Evolutionary conservation across 371 early-diverging fungal species (phyloP), one percentile per base, ranked within the genome.

Genomic region (Caulochytrium protostelioides): DNA sequence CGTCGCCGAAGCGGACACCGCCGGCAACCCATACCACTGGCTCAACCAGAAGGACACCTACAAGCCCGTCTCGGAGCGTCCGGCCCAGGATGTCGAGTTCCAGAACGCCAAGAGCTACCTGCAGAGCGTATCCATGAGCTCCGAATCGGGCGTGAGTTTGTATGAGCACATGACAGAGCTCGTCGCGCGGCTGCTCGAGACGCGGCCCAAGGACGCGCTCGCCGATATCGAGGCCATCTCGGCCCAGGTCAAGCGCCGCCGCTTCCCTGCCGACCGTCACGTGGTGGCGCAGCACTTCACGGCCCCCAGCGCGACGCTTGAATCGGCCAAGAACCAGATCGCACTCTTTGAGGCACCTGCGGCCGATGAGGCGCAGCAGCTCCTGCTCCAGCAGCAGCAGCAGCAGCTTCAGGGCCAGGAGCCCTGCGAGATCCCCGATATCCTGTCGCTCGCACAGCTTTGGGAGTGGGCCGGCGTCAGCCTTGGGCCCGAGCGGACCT

Each of bases 391-490:
- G 39, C 31, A 9, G 19, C 23, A 30, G 34, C 23, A n/a, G 41
- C 35, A 14, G 37, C 22, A 6, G 30, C 43, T n/a, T 35, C 13
- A 13, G 39, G 4, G 22, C 30, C 27, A 16, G 38, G 46, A 38
- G 8, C 14, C 27, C 1, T 66, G 61, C 22, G 65, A 65, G 33
- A 48, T 66, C n/a, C 68, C 68, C 0, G 68, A 67, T 38, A 55
- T 67, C 14, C 40, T 65, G 47, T 59, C 58, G 20, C 42, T 60
- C 1, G 33, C 54, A 1, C 40, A 50, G 20, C 41, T 65, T 9
- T 67, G 62, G 53, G 62, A 67, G 39, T 63, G 63, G 66, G 62
- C 63, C 5, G 66, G 66, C 6, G 59, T 61, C 14, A 50, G 58
- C 1, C 48, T 64, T 30, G 58, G 58, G 1, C 30, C 41, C 25